phyloP scores from a whole-genome alignment of 129 eudicot species.

The Helianthus tuberosus region DNA sequence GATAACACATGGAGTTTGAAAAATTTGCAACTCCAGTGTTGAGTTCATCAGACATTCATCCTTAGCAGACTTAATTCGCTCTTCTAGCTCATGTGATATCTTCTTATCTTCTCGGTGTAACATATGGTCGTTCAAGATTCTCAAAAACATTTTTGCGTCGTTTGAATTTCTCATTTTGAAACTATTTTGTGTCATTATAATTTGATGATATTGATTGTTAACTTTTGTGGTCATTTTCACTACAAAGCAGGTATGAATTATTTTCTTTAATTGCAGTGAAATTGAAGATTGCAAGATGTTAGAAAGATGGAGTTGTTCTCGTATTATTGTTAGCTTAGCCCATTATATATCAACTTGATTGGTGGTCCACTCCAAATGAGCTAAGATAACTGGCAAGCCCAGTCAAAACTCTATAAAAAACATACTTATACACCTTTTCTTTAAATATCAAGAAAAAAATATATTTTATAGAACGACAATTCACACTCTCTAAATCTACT shows the following conservation, averaged over 20 bases:
- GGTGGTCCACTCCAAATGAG: not conserved
- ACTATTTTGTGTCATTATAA: not conserved
- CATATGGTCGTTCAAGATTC: not conserved
- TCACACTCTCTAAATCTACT: too few species aligned
- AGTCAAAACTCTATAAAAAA: not conserved
- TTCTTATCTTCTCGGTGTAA: constrained; percentile 16
- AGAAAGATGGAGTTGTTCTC: too few species aligned
- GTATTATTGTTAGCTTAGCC: not conserved
- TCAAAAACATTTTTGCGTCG: not conserved
- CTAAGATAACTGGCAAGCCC: not conserved
- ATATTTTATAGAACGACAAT: too few species aligned
- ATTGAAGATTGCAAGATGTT: too few species aligned
- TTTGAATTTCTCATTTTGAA: not conserved
- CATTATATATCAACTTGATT: not conserved
- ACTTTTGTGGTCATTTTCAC: not conserved
- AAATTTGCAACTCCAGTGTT: not conserved
- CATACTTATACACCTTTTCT: not conserved
- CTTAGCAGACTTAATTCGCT: constrained; percentile 27
- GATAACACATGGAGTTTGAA: constrained; percentile 13
- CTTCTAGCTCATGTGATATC: constrained; percentile 23
- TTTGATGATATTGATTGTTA: not conserved
- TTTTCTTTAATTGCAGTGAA: too few species aligned
- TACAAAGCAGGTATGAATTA: too few species aligned
- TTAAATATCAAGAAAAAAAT: not conserved
- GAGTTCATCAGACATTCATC: constrained; percentile 25